Percentiles rank a stretch among this genome's conserved stretches.
These are phyloP conservation scores for Pichia occidentalis DNA, from an alignment of 805 yeast genomes.

Conservation along the genomic window DNA sequence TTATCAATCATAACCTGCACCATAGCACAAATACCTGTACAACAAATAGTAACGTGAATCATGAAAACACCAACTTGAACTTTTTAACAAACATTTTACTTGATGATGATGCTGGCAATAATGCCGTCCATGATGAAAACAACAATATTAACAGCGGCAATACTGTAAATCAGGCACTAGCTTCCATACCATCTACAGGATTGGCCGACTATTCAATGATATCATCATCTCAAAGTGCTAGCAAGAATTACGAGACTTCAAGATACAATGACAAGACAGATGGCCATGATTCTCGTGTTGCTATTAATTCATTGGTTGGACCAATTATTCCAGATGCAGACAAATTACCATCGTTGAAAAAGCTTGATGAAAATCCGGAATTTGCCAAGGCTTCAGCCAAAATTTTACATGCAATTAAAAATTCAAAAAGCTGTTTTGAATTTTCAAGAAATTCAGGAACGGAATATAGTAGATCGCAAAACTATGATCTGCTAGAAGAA, in stretches of 20 bases:
- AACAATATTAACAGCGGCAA: too few relatives aligned
- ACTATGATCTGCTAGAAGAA: constrained; percentile 41
- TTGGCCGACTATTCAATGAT: too few relatives aligned
- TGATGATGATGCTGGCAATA: constrained; percentile 16
- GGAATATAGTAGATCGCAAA: constrained; percentile 8
- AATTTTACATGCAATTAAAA: constrained; percentile 44
- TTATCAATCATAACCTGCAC: not conserved
- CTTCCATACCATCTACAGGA: too few relatives aligned
- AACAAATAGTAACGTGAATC: constrained; percentile 9
- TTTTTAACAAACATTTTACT: constrained; percentile 24
- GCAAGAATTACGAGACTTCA: too few relatives aligned
- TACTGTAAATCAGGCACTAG: too few relatives aligned
- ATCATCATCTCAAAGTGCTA: too few relatives aligned
- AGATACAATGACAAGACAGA: constrained; percentile 16
- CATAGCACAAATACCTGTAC: not conserved
- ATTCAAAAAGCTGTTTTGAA: constrained; percentile 57
- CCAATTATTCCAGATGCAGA: constrained; percentile 28
- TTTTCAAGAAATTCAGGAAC: constrained; percentile 21
- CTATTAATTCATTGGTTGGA: constrained; percentile 41
- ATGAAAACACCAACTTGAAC: constrained; percentile 18
- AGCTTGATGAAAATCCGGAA: constrained; percentile 22
- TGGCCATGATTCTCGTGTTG: constrained; percentile 34
- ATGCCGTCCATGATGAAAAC: constrained; percentile 15
- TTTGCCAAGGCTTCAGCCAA: constrained; percentile 22
- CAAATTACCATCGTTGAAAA: constrained; percentile 23